Evolutionary conservation across 1,284 basidiomycete species (phyloP).

Genomic region (Melampsora americana): DNA sequence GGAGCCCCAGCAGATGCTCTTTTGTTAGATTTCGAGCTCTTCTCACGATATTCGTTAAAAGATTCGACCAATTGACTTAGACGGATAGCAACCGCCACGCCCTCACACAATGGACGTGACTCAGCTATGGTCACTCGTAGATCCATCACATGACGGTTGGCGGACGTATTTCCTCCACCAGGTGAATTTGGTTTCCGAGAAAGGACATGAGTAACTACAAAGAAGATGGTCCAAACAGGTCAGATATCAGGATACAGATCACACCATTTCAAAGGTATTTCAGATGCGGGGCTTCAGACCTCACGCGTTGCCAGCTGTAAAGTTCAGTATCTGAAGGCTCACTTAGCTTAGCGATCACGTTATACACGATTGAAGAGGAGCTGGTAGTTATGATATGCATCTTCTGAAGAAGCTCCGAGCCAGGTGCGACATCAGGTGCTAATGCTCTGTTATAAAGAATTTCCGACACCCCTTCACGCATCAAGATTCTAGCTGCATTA

Average conservation of each 20-base stretch:
- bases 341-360: constrained; percentile 37
- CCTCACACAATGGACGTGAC: constrained; percentile 34
- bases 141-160: constrained; percentile 37
- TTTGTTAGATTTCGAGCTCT: constrained; percentile 13
- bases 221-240: background rate
- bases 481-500: constrained; percentile 17
- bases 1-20: constrained; percentile 19
- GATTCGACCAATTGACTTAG: constrained; percentile 22
- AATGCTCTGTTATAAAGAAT: constrained; percentile 29
- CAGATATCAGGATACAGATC: background rate
- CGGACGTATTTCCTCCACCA: constrained; percentile 14
- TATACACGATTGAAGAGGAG: constrained; percentile 27
- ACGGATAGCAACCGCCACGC: constrained; percentile 32
- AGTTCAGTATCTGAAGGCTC: background rate
- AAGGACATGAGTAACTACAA: constrained; percentile 28
- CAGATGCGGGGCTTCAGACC: too few relatives aligned
- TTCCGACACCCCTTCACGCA: constrained; percentile 30
- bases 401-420: constrained; percentile 9
- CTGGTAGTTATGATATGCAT: constrained; percentile 39
- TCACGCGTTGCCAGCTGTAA: background rate
- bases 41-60: constrained; percentile 18
- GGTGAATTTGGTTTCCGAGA: constrained; percentile 15
- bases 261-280: too few relatives aligned
- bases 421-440: constrained; percentile 23
- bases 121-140: constrained; percentile 38